A percentile compares a stretch with the other conserved stretches of the same genome.
phyloP scores from a whole-genome alignment of 192 early-diverging fungal species.

The Coemansia sp. region DNA sequence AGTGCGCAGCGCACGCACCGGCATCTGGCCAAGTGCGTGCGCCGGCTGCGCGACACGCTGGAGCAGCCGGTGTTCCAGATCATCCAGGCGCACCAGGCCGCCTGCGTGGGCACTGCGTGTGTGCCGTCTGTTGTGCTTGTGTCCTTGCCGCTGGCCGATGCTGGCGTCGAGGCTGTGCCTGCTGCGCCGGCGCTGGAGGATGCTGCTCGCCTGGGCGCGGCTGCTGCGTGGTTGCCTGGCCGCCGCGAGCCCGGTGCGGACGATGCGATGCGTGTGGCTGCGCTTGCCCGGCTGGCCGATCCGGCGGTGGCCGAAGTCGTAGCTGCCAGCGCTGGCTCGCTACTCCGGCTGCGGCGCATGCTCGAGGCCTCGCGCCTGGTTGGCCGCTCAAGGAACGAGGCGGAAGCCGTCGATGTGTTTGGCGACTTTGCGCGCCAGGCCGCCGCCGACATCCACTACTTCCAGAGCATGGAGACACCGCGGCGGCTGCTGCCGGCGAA shows the following conservation, averaged over 20 bases:
- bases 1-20: constrained; percentile 90
- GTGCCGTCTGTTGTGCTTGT: constrained; percentile 28
- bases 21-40: constrained; percentile 88
- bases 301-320: constrained; percentile 23
- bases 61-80: constrained; percentile 66
- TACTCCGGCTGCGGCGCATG: constrained; percentile 26
- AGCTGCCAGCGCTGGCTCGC: constrained; percentile 15
- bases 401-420: not conserved
- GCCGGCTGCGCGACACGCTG: constrained; percentile 78
- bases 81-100: constrained; percentile 34
- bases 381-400: not conserved
- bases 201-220: not conserved
- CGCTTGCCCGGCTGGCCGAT: not conserved
- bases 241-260: not conserved
- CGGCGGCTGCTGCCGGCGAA: constrained; percentile 16
- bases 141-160: constrained; percentile 23
- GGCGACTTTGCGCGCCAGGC: constrained; percentile 36
- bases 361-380: constrained; percentile 21
- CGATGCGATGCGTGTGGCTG: not conserved
- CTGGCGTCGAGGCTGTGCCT: constrained; percentile 20
- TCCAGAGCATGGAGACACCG: constrained; percentile 50
- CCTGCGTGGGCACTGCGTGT: constrained; percentile 15
- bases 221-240: not conserved
- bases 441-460: constrained; percentile 40
- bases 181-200: not conserved